Percentiles rank a stretch among this genome's conserved stretches.
Conservation (phyloP, 805 yeast species). For the Dipodascopsis uninucleata region DNA sequence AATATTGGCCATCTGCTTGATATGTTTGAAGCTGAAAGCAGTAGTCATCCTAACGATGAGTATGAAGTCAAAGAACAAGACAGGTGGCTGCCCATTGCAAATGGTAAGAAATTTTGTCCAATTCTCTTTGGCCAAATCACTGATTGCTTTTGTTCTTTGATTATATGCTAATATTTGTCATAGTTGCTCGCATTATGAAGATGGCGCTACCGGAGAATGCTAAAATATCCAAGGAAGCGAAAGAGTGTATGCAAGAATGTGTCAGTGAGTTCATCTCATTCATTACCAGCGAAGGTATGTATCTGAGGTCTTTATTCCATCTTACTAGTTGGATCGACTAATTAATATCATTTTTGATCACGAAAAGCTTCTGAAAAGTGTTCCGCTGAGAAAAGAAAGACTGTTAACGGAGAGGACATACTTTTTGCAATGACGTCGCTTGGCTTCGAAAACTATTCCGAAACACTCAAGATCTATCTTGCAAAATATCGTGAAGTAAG, state of each 20-base stretch:
- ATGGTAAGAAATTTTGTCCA: conserved; percentile 43
- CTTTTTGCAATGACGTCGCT: conserved; percentile 59
- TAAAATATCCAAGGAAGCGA: conserved; percentile 73
- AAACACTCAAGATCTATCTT: conserved; percentile 61
- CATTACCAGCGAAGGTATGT: conserved; percentile 53
- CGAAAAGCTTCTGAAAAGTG: conserved; percentile 54
- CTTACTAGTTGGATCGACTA: neutral
- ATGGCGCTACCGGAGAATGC: conserved; percentile 68
- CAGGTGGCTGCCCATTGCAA: conserved; percentile 60
- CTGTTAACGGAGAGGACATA: conserved; percentile 68
- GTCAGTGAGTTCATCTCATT: conserved; percentile 65
- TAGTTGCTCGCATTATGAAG: conserved; percentile 72
- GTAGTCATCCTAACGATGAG: conserved; percentile 36
- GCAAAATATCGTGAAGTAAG: conserved; percentile 57
- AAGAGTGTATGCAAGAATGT: conserved; percentile 72
- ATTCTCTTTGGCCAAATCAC: neutral
- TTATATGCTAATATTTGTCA: neutral
- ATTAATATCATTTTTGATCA: neutral
- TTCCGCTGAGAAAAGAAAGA: conserved; percentile 60
- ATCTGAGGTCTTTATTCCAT: neutral
- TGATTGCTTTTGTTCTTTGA: conserved; percentile 1
- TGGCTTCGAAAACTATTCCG: conserved; percentile 69
- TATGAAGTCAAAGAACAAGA: conserved; percentile 58
- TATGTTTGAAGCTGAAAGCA: too few relatives aligned
- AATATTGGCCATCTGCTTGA: too few relatives aligned